Base-by-base conservation (phyloP, 129 eudicot genomes). In the Deinandra increscens region DNA sequence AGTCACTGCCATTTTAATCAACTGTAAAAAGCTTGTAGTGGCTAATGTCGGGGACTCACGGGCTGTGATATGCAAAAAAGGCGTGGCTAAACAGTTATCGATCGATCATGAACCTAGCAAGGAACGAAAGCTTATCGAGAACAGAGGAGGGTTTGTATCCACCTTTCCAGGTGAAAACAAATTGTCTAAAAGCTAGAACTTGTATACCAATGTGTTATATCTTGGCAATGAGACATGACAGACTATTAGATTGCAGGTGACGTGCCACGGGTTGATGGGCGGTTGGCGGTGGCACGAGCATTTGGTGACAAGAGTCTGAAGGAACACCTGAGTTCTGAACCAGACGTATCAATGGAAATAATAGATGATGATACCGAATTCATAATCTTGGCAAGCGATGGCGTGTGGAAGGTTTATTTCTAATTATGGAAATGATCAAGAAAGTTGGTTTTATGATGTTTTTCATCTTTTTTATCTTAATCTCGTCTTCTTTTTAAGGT, bases 21-120 rank as follows among this genome's bases (percentile, higher is more conserved):
- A 93, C 59, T 86, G 90, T 18, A 77, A 89, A 55, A 85, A 81
- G 71, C 88, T 93, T 50, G 84, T 85, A 11, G 95, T 93, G 20
- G 98, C 97, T 61, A 93, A 93, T 60, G 88, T 89, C n/a, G 98
- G 98, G 31, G 98, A 93, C 78, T 93, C 98, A 2, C 83, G 98
- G 7, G 98, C 98, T 66, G 98, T 93, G 36, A 71, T 93, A 67
- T 78, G 82, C 75, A 86, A 68, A 51, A 87, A 82, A 20, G 98
- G 98, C 1, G 91, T 81, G 62, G 98, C 90, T 7, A 74, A 80
- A 69, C 98, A 93, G 54, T 72, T 93, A 26, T 87, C 98, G 2
- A 80, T 93, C 44, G 98, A 93, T 79, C 98, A 93, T 54, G 97
- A 89, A 38, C 97, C 98, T 5, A 82, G 84, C 67, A 81, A 23